phyloP scores from a whole-genome alignment of 495 filamentous ascomycete species.

The Aspergillus olivimuriae region DNA sequence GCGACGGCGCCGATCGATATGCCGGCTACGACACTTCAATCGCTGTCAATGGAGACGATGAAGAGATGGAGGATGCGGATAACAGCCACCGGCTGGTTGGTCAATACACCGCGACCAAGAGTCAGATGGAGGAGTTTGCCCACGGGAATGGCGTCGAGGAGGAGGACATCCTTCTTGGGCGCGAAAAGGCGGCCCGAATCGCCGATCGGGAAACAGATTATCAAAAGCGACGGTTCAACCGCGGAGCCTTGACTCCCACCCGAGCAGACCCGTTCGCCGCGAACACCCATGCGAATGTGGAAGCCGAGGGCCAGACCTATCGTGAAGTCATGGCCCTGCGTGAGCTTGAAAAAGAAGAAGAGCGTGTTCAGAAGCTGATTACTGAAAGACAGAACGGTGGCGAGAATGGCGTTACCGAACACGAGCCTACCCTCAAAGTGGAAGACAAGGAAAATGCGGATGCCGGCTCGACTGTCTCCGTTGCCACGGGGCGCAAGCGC shows the following conservation, averaged over 20 bases:
- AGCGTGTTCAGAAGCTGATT: constrained; percentile 75
- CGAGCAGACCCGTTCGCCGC: constrained; percentile 83
- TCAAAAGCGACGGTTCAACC: constrained; percentile 88
- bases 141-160: constrained; percentile 79
- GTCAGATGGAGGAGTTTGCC: constrained; percentile 93
- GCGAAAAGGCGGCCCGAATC: constrained; percentile 86
- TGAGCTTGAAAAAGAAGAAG: constrained; percentile 92
- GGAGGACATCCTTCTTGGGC: constrained; percentile 80
- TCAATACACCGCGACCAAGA: constrained; percentile 90
- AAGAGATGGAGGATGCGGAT: constrained; percentile 75
- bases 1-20: constrained; percentile 72
- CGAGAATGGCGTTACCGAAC: constrained; percentile 52
- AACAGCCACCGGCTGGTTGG: constrained; percentile 75
- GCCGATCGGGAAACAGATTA: constrained; percentile 93
- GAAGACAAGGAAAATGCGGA: constrained; percentile 70
- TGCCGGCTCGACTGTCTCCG: constrained; percentile 59
- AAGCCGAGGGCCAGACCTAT: constrained; percentile 67
- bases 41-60: constrained; percentile 72
- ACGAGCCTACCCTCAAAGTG: constrained; percentile 64
- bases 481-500: constrained; percentile 62
- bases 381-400: constrained; percentile 63
- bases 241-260: constrained; percentile 73
- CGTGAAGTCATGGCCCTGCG: constrained; percentile 85
- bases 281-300: constrained; percentile 60
- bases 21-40: constrained; percentile 89